Evolutionary conservation across 2,329 filamentous ascomycete species (phyloP), one percentile per base, ranked within the genome.

Genomic region (Aspergillus neoniger): DNA sequence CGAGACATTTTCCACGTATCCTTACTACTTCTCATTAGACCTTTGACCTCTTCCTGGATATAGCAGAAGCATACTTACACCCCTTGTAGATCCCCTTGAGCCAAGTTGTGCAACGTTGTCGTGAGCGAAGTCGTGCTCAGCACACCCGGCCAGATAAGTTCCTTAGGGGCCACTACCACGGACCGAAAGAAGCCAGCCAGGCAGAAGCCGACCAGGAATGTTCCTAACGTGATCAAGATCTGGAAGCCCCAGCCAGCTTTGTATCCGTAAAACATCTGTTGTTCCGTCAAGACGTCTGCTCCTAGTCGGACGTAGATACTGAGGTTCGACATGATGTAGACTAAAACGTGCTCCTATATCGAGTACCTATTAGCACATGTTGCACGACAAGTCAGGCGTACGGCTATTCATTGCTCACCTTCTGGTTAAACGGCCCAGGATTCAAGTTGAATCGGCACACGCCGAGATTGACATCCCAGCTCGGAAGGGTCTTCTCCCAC

Each of bases 91-190:
- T 77, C 75, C 2, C 73, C 71, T 2, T 81, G 82, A 79, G 81
- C 83, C 0, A 84, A 86, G 28, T 75, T 73, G 67, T 91, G 88
- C 81, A 91, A 87, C 63, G 87, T 86, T 65, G 88, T 87, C 77
- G 90, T 86, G 23, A 91, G 73, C 0, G 87, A 85, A 12, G 88
- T 86, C 23, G 87, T 86, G 12, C 68, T 60, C 5, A 85, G 67
- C 0, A 79, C 77, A 2, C 76, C 74, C 0, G 82, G 83, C 84
- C 84, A 85, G 2, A 85, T 88, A 82, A 90, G 87, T 14, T 87
- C 83, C 0, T 86, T 85, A 3, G 74, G 74, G 28, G 67, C 64
- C 0, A 77, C 74, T 3, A 89, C 73, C 61, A 87, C 86, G 61
- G 83, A 83, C 47, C 86, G 82, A 77, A 88, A 82, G 63, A 88